These are phyloP conservation scores for Anthracocystis setariae DNA, from an alignment of 1,284 basidiomycete genomes.

Conservation along the genomic window DNA sequence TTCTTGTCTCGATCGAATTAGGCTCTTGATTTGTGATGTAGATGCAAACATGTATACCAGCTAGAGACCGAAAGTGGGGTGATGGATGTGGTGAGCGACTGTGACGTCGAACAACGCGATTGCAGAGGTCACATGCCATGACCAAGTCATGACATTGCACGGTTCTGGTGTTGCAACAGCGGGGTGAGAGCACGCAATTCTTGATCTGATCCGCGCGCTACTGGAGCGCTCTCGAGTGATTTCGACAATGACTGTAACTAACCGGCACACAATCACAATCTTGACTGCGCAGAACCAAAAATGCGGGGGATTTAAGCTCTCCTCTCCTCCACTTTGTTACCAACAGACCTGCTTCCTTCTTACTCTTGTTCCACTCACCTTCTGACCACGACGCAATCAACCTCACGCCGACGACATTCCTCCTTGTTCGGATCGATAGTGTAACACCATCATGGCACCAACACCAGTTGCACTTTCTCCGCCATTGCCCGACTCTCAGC, in stretches of 20 bases:
- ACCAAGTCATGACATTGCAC: too few relatives aligned
- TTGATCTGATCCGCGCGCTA: conserved; percentile 13
- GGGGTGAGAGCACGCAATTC: conserved; percentile 31
- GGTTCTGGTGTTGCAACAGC: conserved; percentile 34
- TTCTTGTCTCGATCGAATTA: not conserved
- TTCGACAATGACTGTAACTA: too few relatives aligned
- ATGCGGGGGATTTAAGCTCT: conserved; percentile 11
- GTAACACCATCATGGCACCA: conserved; percentile 16
- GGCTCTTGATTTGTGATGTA: not conserved
- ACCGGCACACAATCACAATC: too few relatives aligned
- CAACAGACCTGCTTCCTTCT: too few relatives aligned
- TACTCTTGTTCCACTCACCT: too few relatives aligned
- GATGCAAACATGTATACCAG: not conserved
- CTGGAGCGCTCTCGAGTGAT: conserved; percentile 15
- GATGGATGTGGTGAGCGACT: too few relatives aligned
- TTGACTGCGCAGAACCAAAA: conserved; percentile 6
- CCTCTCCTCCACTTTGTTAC: too few relatives aligned
- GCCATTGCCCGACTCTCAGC: not conserved
- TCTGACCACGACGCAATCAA: too few relatives aligned
- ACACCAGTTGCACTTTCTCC: conserved; percentile 7
- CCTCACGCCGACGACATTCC: too few relatives aligned
- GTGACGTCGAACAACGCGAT: too few relatives aligned
- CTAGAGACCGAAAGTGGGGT: not conserved
- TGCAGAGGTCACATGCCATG: too few relatives aligned
- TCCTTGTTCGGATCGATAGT: too few relatives aligned